phyloP scores from a whole-genome alignment of 1,139 yeast species.

The Pichia terricola region DNA sequence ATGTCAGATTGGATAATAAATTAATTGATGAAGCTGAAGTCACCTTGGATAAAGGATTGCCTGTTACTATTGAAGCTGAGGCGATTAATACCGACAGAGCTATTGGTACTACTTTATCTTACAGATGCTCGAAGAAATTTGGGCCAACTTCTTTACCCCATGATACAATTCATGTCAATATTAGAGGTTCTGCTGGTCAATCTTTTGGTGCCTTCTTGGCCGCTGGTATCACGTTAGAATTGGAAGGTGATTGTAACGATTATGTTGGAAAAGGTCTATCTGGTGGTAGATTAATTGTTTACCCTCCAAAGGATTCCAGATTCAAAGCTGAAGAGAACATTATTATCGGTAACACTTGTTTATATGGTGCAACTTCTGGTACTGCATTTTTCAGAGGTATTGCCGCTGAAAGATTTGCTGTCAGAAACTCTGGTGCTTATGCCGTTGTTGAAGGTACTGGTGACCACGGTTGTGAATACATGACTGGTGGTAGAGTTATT shows the following conservation, averaged over 20 bases:
- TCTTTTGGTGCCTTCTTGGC: slow-evolving; percentile 97
- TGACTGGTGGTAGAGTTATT: slow-evolving; percentile 98
- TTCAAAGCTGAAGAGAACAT: slow-evolving; percentile 96
- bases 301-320: slow-evolving; percentile 75
- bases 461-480: slow-evolving; percentile 98
- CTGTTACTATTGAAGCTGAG: slow-evolving; percentile 87
- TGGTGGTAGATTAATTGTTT: slow-evolving; percentile 88
- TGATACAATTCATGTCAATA: slow-evolving; percentile 89
- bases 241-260: slow-evolving; percentile 97
- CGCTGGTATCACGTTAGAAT: slow-evolving; percentile 87
- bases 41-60: slow-evolving; percentile 87
- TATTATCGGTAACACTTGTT: slow-evolving; percentile 93
- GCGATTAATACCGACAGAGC: slow-evolving; percentile 96
- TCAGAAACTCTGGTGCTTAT: slow-evolving; percentile 95
- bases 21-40: slow-evolving; percentile 91
- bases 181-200: slow-evolving; percentile 94
- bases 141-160: slow-evolving; percentile 93
- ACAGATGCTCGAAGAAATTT: slow-evolving; percentile 84
- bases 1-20: slow-evolving; percentile 89
- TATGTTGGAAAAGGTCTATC: slow-evolving; percentile 96
- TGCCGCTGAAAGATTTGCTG: slow-evolving; percentile 98
- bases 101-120: slow-evolving; percentile 87
- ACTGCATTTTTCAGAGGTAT: slow-evolving; percentile 90
- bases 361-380: slow-evolving; percentile 97
- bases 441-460: slow-evolving; percentile 97